Base-by-base conservation (phyloP, 179 eudicot species). In the Silene coronaria region DNA sequence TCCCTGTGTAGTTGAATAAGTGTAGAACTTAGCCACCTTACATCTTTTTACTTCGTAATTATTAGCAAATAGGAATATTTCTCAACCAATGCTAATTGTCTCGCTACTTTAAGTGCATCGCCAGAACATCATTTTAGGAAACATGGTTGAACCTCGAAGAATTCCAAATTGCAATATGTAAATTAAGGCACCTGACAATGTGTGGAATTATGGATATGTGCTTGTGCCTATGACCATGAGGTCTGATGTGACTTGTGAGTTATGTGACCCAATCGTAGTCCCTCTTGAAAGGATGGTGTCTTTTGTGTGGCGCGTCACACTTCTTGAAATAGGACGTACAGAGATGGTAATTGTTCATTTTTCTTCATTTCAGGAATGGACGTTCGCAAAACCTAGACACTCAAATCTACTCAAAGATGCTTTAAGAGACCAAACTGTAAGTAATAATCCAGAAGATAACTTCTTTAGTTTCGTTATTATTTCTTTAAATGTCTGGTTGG, bases 301-400 rank as follows among this genome's bases (percentile, higher is more conserved):
- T 61, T 11, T 2, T 62, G 12, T 62, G 23, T 14, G 62, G 48
- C 11, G 48, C 0, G 13, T 42, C 65, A 61, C 32, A 11, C 65
- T 12, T 16, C 26, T 19, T 61, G 13, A 61, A 22, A 61, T 24
- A 62, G 5, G 34, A 1, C 69, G 11, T 16, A 23, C 9, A 14
- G 22, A 32, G 46, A 32, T 65, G 71, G 10, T 67, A 34, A 17
- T n/a, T 26, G 42, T 2, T 7, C 12, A 55, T 55, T 17, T 55
- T 82, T 79, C 22, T 30, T 27, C 70, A 17, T 70, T 73, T 81
- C 91, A 96, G 99, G 99, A 93, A 68, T 89, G 82, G 91, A 87
- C 86, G 83, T 87, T 85, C 63, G 86, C 87, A 59, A 93, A 96
- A 80, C 92, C 97, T 67, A 80, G 96, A 73, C 97, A 96, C 85